Conservation (phyloP, 75 land plant genomes). For the Adiantum capillusveneris region DNA sequence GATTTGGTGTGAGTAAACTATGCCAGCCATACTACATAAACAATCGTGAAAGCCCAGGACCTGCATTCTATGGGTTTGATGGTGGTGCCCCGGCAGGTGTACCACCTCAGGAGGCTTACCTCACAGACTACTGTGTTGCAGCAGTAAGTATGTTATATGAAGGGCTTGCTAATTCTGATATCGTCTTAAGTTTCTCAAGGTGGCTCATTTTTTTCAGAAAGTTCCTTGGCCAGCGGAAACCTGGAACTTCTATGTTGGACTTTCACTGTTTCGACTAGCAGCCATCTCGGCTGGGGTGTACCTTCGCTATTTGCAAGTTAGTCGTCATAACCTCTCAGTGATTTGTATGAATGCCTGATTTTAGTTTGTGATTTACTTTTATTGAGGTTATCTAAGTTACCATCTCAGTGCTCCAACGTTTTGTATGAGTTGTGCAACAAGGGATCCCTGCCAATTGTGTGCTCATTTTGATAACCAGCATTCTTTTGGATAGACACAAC, state of each 20-base stretch:
- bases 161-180: background rate
- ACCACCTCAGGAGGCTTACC: conserved; percentile 65
- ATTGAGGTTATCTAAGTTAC: too few relatives aligned
- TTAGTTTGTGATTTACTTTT: too few relatives aligned
- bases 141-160: conserved; percentile 83
- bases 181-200: background rate
- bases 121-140: conserved; percentile 70
- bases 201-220: conserved; percentile 34
- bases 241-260: conserved; percentile 86
- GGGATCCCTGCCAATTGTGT: too few relatives aligned
- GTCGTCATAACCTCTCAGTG: too few relatives aligned
- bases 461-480: too few relatives aligned
- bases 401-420: too few relatives aligned
- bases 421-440: too few relatives aligned
- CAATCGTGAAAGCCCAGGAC: conserved; percentile 17
- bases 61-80: conserved; percentile 46
- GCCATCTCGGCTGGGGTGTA: conserved; percentile 82
- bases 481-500: too few relatives aligned
- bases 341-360: too few relatives aligned
- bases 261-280: conserved; percentile 80
- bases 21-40: conserved; percentile 71
- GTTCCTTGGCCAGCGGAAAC: conserved; percentile 70
- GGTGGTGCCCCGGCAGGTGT: conserved; percentile 55
- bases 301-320: conserved; percentile 69
- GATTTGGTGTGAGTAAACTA: background rate